phyloP scores from a whole-genome alignment of 2,329 filamentous ascomycete species.

The Venturiaceae sp. region DNA sequence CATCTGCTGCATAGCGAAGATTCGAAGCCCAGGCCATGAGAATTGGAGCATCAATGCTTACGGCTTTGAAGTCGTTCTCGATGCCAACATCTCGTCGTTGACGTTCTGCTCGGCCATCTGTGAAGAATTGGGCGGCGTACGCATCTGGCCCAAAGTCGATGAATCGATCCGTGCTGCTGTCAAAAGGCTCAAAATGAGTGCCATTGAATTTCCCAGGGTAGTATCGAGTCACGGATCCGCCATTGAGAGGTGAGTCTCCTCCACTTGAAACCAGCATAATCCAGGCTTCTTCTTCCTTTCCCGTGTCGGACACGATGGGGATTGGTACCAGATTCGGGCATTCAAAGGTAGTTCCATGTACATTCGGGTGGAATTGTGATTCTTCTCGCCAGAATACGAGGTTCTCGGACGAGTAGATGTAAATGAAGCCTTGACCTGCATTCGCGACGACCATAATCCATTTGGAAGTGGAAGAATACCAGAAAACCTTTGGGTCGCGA shows the following conservation, averaged over 20 bases:
- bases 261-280: too few species aligned
- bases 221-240: background rate
- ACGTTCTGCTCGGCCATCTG: background rate
- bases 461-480: too few species aligned
- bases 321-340: too few species aligned
- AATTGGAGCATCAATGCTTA: background rate
- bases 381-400: too few species aligned
- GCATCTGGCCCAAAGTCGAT: background rate
- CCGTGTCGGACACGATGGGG: too few species aligned
- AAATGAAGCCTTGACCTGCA: too few species aligned
- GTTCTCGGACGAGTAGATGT: too few species aligned
- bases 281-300: too few species aligned
- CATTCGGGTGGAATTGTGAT: too few species aligned
- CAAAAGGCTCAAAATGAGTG: background rate
- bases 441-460: too few species aligned
- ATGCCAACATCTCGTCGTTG: background rate
- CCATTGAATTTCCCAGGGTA: background rate
- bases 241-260: background rate
- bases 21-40: background rate
- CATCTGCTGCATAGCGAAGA: background rate
- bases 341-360: too few species aligned
- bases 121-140: background rate
- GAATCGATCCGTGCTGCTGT: background rate
- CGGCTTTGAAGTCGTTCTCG: background rate
- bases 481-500: too few species aligned